phyloP scores from a whole-genome alignment of 2,329 filamentous ascomycete species.

The Colletotrichum australisinense region DNA sequence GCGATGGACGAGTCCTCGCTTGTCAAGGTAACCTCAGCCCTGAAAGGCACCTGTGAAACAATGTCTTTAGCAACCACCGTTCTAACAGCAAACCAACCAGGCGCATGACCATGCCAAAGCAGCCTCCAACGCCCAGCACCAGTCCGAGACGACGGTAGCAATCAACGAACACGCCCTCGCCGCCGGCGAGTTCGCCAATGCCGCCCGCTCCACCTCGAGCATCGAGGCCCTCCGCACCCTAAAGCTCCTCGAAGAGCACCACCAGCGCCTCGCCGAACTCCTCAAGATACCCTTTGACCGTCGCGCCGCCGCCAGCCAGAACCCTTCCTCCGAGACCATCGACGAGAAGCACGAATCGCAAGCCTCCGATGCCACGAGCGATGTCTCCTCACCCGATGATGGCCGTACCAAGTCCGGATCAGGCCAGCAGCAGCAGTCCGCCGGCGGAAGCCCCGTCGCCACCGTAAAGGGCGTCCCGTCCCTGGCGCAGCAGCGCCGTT shows the following conservation, averaged over 20 bases:
- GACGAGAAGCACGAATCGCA: slow-evolving; percentile 50
- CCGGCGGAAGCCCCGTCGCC: slow-evolving; percentile 36
- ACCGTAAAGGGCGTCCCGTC: slow-evolving; percentile 41
- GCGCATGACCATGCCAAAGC: slow-evolving; percentile 91
- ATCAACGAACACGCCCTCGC: slow-evolving; percentile 90
- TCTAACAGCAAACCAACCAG: slow-evolving; percentile 51
- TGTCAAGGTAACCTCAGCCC: slow-evolving; percentile 64
- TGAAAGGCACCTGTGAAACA: slow-evolving; percentile 37
- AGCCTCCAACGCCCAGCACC: slow-evolving; percentile 80
- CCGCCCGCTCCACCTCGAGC: slow-evolving; percentile 76
- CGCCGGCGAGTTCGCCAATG: slow-evolving; percentile 88
- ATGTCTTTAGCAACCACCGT: not conserved
- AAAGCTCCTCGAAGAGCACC: slow-evolving; percentile 87
- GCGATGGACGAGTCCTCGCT: slow-evolving; percentile 77
- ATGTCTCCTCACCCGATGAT: slow-evolving; percentile 8
- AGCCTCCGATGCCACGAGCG: slow-evolving; percentile 13
- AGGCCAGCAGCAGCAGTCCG: slow-evolving; percentile 29
- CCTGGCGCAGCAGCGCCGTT: slow-evolving; percentile 57
- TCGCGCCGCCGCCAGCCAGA: slow-evolving; percentile 44
- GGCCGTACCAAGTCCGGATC: slow-evolving; percentile 38
- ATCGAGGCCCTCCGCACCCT: slow-evolving; percentile 85
- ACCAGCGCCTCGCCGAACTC: slow-evolving; percentile 84
- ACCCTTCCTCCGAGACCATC: slow-evolving; percentile 47
- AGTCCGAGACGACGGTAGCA: slow-evolving; percentile 81
- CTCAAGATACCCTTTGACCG: slow-evolving; percentile 76